Conservation (phyloP, 352 stramenopile species). For the Albugo laibachii region DNA sequence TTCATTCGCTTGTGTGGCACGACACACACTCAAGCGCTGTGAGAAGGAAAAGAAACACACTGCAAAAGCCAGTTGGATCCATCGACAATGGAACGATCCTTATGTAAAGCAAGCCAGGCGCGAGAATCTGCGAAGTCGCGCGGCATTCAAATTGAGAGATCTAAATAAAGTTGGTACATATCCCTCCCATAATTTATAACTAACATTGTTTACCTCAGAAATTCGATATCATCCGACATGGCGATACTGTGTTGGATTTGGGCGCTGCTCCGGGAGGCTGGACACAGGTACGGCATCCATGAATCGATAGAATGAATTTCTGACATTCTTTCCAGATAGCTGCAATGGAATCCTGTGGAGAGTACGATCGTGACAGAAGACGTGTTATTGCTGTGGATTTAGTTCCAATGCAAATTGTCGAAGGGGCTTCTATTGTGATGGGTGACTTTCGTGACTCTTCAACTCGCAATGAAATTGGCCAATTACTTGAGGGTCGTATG, state of each 20-base stretch:
- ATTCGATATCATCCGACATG: constrained; percentile 36
- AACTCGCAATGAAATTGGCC: constrained; percentile 32
- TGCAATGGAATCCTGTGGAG: constrained; percentile 17
- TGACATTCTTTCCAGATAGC: constrained; percentile 15
- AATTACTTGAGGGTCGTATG: constrained; percentile 19
- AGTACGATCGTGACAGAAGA: background rate
- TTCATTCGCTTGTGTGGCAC: no score
- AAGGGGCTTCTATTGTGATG: constrained; percentile 45
- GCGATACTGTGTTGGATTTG: constrained; percentile 61
- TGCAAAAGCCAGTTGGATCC: constrained; percentile 65
- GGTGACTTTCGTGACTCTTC: constrained; percentile 55
- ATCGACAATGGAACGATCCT: constrained; percentile 67
- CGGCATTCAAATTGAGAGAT: constrained; percentile 68
- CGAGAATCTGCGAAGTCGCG: constrained; percentile 55
- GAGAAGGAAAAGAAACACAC: constrained; percentile 26
- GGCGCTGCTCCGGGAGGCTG: constrained; percentile 66
- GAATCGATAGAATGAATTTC: background rate
- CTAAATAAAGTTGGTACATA: constrained; percentile 30
- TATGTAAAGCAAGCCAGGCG: constrained; percentile 72
- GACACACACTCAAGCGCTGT: no score
- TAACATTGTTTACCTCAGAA: constrained; percentile 17
- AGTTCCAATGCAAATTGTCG: constrained; percentile 39
- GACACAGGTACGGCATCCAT: constrained; percentile 28
- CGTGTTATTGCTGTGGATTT: constrained; percentile 56
- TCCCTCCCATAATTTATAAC: background rate